Conservation (phyloP, 345 rosid genomes). For the Salix udensis region DNA sequence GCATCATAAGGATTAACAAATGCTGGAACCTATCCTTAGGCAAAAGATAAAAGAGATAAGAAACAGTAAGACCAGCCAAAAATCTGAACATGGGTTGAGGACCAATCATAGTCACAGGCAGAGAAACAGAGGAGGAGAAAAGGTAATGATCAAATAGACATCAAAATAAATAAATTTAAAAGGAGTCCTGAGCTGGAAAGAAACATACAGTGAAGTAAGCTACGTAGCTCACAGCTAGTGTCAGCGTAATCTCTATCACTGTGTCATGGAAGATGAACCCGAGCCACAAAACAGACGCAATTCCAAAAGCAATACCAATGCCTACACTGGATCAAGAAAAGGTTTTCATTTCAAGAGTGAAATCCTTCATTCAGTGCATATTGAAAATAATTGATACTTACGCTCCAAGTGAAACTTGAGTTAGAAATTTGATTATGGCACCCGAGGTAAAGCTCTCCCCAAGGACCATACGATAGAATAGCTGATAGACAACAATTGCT, state of each 20-base stretch:
- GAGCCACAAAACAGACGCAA: slow-evolving; percentile 86
- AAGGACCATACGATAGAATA: slow-evolving; percentile 77
- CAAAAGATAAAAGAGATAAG: neutral
- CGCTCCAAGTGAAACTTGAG: slow-evolving; percentile 82
- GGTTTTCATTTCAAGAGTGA: slow-evolving; percentile 15
- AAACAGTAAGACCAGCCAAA: neutral
- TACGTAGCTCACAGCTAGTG: slow-evolving; percentile 87
- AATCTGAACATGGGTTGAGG: neutral
- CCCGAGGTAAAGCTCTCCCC: slow-evolving; percentile 54
- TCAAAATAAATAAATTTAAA: neutral
- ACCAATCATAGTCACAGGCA: neutral
- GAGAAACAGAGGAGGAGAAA: neutral
- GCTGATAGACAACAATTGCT: slow-evolving; percentile 89
- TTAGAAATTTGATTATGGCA: slow-evolving; percentile 58
- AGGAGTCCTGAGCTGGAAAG: slow-evolving; percentile 6
- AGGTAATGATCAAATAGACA: neutral
- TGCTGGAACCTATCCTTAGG: neutral
- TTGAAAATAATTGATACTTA: slow-evolving; percentile 43
- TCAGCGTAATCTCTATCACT: slow-evolving; percentile 79
- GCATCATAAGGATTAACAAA: neutral
- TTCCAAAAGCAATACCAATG: slow-evolving; percentile 83
- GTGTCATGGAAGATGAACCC: slow-evolving; percentile 88
- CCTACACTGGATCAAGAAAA: slow-evolving; percentile 61
- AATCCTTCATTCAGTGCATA: neutral
- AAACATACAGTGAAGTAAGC: slow-evolving; percentile 76